A percentile compares a stretch with the other conserved stretches of the same genome.
These are phyloP conservation scores for Thermothielavioides terrestris DNA, from an alignment of 495 filamentous ascomycete genomes.

Conservation along the genomic window DNA sequence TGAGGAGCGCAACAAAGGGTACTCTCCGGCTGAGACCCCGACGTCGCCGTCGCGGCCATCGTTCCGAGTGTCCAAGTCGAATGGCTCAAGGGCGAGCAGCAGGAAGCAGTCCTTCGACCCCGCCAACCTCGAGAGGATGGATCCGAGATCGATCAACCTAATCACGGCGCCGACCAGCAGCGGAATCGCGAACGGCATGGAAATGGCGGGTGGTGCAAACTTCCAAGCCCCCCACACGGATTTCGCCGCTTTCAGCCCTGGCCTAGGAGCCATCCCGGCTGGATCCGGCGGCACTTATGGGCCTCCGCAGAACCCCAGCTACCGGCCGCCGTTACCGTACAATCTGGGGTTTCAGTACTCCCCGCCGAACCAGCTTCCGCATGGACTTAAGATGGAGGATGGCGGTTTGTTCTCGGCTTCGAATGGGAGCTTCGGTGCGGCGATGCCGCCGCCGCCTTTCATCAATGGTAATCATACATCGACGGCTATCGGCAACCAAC, in stretches of 20 bases:
- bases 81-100: slow-evolving; percentile 17
- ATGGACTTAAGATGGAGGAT: slow-evolving; percentile 14
- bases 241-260: background rate
- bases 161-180: slow-evolving; percentile 12
- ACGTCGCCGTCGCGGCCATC: slow-evolving; percentile 26
- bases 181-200: slow-evolving; percentile 10
- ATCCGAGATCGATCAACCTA: slow-evolving; percentile 36
- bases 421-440: background rate
- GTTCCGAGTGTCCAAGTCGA: slow-evolving; percentile 38
- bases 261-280: slow-evolving; percentile 2
- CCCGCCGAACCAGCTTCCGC: slow-evolving; percentile 7
- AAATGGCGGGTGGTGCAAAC: slow-evolving; percentile 1
- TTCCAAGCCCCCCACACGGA: background rate
- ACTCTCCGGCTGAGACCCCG: slow-evolving; percentile 24
- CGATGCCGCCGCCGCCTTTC: slow-evolving; percentile 1
- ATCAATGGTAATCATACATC: slow-evolving; percentile 11
- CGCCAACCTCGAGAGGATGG: slow-evolving; percentile 36
- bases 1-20: slow-evolving; percentile 1
- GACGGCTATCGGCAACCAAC: background rate
- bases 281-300: slow-evolving; percentile 1
- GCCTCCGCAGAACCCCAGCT: background rate
- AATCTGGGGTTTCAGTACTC: slow-evolving; percentile 12
- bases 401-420: slow-evolving; percentile 3
- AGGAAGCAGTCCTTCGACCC: slow-evolving; percentile 41
- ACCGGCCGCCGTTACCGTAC: slow-evolving; percentile 13